phyloP scores from a whole-genome alignment of 805 yeast genomes.

The Teunomyces gatunensis region DNA sequence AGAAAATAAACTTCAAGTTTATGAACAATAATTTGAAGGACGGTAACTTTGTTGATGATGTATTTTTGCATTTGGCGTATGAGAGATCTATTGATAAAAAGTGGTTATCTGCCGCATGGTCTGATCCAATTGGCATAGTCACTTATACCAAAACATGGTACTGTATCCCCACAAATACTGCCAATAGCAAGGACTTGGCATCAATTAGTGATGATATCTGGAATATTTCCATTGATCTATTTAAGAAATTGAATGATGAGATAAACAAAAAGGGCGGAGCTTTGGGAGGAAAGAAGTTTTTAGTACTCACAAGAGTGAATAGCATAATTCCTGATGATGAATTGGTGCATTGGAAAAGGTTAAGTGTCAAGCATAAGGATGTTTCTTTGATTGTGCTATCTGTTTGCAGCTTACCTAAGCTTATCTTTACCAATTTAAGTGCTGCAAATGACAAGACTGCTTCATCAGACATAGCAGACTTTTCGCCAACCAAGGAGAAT shows the following conservation, averaged over 20 bases:
- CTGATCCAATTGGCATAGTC: slow-evolving; percentile 74
- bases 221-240: slow-evolving; percentile 51
- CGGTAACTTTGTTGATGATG: slow-evolving; percentile 52
- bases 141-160: slow-evolving; percentile 67
- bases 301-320: slow-evolving; percentile 67
- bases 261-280: slow-evolving; percentile 21
- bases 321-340: slow-evolving; percentile 82
- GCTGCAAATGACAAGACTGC: not conserved
- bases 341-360: slow-evolving; percentile 71
- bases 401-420: slow-evolving; percentile 57
- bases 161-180: slow-evolving; percentile 25
- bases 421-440: slow-evolving; percentile 17
- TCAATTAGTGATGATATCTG: slow-evolving; percentile 66
- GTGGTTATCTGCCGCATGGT: slow-evolving; percentile 88
- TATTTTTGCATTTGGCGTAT: slow-evolving; percentile 81
- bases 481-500: not conserved
- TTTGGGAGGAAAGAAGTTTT: slow-evolving; percentile 54
- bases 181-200: slow-evolving; percentile 23
- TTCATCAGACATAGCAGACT: not conserved
- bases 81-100: slow-evolving; percentile 75
- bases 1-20: slow-evolving; percentile 34
- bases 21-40: slow-evolving; percentile 21
- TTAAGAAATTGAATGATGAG: slow-evolving; percentile 34
- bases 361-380: slow-evolving; percentile 56
- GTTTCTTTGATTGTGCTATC: slow-evolving; percentile 68